phyloP scores from a whole-genome alignment of 2,329 filamentous ascomycete species.

The Thielaviopsis punctulata region DNA sequence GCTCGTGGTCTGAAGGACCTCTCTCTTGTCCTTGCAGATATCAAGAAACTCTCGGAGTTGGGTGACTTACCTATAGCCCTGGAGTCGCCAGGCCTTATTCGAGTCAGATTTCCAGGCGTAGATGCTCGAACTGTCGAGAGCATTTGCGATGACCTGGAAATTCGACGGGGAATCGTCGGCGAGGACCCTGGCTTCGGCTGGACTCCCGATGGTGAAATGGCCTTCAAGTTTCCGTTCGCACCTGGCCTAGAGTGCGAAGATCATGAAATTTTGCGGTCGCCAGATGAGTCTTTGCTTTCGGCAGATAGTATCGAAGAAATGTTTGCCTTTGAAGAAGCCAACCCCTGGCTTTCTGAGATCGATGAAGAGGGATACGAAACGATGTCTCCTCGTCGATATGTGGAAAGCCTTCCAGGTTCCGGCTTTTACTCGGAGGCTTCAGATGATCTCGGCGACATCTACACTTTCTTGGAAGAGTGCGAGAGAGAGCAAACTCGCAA shows the following conservation, averaged over 20 bases:
- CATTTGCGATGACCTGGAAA: constrained; percentile 73
- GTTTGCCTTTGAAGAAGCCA: constrained; percentile 26
- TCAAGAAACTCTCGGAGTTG: constrained; percentile 57
- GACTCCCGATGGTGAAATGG: constrained; percentile 51
- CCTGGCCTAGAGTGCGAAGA: constrained; percentile 28
- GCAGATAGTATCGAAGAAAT: constrained; percentile 24
- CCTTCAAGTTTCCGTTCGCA: constrained; percentile 74
- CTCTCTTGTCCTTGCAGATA: constrained; percentile 59
- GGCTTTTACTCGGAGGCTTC: constrained; percentile 31
- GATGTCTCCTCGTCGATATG: constrained; percentile 24
- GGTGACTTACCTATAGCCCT: constrained; percentile 74
- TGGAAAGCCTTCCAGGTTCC: constrained; percentile 21
- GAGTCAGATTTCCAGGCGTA: constrained; percentile 81
- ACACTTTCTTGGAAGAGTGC: constrained; percentile 41
- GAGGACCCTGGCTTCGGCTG: constrained; percentile 61
- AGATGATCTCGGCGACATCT: constrained; percentile 39
- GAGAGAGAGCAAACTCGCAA: constrained; percentile 21
- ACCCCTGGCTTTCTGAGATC: constrained; percentile 28
- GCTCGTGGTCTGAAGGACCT: constrained; percentile 72
- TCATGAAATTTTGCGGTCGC: constrained; percentile 22
- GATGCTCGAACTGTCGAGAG: constrained; percentile 67
- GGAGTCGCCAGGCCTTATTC: constrained; percentile 47
- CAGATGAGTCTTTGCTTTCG: constrained; percentile 31
- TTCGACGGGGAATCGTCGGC: constrained; percentile 59
- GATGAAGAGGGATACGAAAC: constrained; percentile 31